These are phyloP conservation scores for Torulaspora pretoriensis DNA, from an alignment of 1,139 yeast species.

Conservation along the genomic window DNA sequence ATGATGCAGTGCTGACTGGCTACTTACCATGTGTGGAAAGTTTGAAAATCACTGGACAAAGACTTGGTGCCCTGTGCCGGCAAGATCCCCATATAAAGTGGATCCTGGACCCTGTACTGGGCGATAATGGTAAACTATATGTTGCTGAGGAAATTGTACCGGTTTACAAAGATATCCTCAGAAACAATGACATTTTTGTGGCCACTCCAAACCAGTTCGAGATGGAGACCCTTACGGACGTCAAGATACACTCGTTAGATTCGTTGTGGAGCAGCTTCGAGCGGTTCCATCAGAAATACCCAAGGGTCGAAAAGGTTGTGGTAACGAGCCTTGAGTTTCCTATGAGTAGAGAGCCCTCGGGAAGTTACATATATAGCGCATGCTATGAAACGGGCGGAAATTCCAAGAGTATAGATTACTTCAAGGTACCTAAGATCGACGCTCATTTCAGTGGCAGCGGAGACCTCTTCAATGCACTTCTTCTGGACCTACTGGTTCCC, in stretches of 20 bases:
- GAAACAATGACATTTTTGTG: conserved; percentile 51
- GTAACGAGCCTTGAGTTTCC: conserved; percentile 54
- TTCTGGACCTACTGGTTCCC: conserved; percentile 53
- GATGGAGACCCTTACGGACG: conserved; percentile 64
- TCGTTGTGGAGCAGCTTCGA: conserved; percentile 47
- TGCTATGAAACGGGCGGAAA: conserved; percentile 39
- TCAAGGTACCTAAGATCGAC: conserved; percentile 52
- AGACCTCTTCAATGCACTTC: conserved; percentile 77
- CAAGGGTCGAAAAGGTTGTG: conserved; percentile 57
- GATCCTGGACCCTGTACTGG: conserved; percentile 90
- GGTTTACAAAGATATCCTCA: conserved; percentile 55
- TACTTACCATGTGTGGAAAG: conserved; percentile 60
- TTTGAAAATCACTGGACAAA: conserved; percentile 39
- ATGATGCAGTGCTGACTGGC: conserved; percentile 66
- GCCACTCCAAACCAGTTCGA: conserved; percentile 93
- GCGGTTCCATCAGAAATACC: conserved; percentile 47
- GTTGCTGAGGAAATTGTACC: conserved; percentile 68
- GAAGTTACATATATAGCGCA: conserved; percentile 46
- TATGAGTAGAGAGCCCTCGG: conserved; percentile 6
- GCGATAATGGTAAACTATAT: conserved; percentile 82
- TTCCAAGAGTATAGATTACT: conserved; percentile 36
- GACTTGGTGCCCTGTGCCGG: conserved; percentile 18
- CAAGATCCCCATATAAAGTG: conserved; percentile 39
- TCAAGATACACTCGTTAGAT: conserved; percentile 42
- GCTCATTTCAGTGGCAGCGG: conserved; percentile 92